A percentile compares a stretch with the other conserved stretches of the same genome.
phyloP scores from a whole-genome alignment of 2,329 filamentous ascomycete species.

The Claviceps arundinis region DNA sequence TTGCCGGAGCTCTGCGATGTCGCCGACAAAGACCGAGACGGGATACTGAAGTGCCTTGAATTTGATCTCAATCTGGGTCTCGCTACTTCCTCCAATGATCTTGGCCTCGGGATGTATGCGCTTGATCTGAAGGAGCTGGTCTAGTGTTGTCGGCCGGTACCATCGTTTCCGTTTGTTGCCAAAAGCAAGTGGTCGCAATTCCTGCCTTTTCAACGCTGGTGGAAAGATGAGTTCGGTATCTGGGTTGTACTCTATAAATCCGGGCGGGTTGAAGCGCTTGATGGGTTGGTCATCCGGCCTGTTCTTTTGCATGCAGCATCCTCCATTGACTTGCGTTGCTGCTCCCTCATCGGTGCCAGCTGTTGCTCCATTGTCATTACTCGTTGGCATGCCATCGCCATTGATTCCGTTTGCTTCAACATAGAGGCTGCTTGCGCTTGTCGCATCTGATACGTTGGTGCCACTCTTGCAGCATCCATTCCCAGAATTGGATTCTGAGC shows the following conservation, averaged over 20 bases:
- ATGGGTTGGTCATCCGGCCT: conserved; percentile 37
- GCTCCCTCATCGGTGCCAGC: neutral
- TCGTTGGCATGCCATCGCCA: no score
- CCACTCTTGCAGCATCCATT: conserved; percentile 33
- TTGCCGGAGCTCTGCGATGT: conserved; percentile 78
- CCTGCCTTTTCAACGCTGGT: conserved; percentile 67
- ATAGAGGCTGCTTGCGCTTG: neutral
- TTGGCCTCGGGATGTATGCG: conserved; percentile 73
- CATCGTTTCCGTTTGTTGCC: conserved; percentile 92
- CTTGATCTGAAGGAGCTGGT: conserved; percentile 88
- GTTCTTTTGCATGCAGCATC: conserved; percentile 56
- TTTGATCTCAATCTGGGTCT: conserved; percentile 96
- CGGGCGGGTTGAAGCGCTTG: conserved; percentile 67
- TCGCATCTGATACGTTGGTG: conserved; percentile 11
- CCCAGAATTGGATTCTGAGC: neutral
- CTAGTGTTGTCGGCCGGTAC: conserved; percentile 77
- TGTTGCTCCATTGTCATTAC: neutral
- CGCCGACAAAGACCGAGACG: conserved; percentile 81
- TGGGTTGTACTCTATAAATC: conserved; percentile 87
- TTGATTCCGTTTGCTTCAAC: neutral
- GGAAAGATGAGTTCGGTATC: conserved; percentile 95
- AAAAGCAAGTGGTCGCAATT: conserved; percentile 70
- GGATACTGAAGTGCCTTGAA: conserved; percentile 92
- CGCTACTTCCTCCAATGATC: conserved; percentile 88
- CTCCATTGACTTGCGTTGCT: conserved; percentile 16